phyloP scores from a whole-genome alignment of 2,329 filamentous ascomycete genomes.

The Microdochium nivale region DNA sequence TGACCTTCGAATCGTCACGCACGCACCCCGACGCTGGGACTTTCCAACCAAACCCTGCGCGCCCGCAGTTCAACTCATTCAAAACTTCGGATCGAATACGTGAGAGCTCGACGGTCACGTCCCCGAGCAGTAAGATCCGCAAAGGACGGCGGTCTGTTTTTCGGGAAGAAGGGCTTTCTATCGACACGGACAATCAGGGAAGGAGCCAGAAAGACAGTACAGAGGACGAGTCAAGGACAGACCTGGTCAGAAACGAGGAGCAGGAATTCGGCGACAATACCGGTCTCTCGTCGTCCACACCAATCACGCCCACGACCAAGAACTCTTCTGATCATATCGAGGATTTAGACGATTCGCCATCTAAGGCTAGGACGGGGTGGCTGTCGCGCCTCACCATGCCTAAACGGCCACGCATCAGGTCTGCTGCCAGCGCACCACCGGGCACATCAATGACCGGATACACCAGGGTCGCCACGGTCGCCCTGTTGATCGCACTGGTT shows the following conservation, averaged over 20 bases:
- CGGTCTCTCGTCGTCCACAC: slow-evolving; percentile 11
- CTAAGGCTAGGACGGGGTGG: slow-evolving; percentile 23
- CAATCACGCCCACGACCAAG: slow-evolving; percentile 16
- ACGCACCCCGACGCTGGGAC: not conserved
- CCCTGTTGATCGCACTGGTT: slow-evolving; percentile 39
- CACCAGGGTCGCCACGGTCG: slow-evolving; percentile 37
- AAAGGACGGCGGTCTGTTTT: not conserved
- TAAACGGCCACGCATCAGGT: slow-evolving; percentile 32
- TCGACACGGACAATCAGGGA: not conserved
- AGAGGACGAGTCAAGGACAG: not conserved
- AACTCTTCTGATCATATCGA: slow-evolving; percentile 1
- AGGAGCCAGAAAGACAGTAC: not conserved
- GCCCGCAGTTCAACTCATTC: not conserved
- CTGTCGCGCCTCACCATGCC: slow-evolving; percentile 31
- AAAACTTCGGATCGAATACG: not conserved
- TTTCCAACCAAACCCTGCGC: not conserved
- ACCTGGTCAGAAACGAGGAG: slow-evolving; percentile 16
- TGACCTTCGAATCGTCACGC: not conserved
- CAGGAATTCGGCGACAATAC: slow-evolving; percentile 21
- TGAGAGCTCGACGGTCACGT: not conserved
- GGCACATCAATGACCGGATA: slow-evolving; percentile 18
- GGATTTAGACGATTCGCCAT: slow-evolving; percentile 4
- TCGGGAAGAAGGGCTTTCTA: not conserved
- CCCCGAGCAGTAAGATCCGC: not conserved
- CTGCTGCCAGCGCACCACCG: slow-evolving; percentile 33